Conservation (phyloP, 768 basidiomycete species). For the Suillus brevipes region DNA sequence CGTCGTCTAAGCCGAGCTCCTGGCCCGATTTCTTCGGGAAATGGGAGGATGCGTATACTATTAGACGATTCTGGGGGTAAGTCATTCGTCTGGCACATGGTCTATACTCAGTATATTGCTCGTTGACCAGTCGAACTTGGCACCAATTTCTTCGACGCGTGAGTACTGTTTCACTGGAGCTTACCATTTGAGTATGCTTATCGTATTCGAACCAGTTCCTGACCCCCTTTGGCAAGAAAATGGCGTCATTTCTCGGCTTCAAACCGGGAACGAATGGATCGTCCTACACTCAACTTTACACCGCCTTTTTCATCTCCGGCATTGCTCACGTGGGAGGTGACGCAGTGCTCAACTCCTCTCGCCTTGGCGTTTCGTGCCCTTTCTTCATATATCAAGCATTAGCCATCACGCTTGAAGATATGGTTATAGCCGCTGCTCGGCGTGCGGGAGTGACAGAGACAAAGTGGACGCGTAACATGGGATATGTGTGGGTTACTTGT, state of each 20-base stretch:
- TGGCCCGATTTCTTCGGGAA: constrained; percentile 42
- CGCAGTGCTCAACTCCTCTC: constrained; percentile 18
- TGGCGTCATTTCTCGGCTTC: constrained; percentile 26
- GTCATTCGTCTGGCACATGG: constrained; percentile 14
- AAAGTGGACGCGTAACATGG: constrained; percentile 15
- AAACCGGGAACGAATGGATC: constrained; percentile 27
- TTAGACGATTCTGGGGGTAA: constrained; percentile 44
- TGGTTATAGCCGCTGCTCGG: constrained; percentile 21
- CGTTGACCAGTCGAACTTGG: constrained; percentile 32
- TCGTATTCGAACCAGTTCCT: constrained; percentile 22
- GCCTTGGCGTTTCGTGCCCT: constrained; percentile 1
- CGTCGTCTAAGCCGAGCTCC: constrained; percentile 30
- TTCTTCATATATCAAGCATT: constrained; percentile 36
- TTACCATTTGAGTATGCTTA: background rate
- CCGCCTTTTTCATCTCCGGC: constrained; percentile 38
- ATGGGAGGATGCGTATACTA: constrained; percentile 35
- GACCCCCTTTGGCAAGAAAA: constrained; percentile 26
- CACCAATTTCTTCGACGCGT: constrained; percentile 41
- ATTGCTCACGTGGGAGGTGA: constrained; percentile 37
- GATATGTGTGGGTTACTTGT: constrained; percentile 29
- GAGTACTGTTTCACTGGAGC: constrained; percentile 10
- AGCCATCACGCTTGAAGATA: constrained; percentile 38
- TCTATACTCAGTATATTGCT: background rate
- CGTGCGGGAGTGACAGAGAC: constrained; percentile 16
- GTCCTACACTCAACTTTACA: constrained; percentile 36